Evolutionary conservation across 768 basidiomycete species (phyloP).

Genomic region (Lactarius deliciosus): DNA sequence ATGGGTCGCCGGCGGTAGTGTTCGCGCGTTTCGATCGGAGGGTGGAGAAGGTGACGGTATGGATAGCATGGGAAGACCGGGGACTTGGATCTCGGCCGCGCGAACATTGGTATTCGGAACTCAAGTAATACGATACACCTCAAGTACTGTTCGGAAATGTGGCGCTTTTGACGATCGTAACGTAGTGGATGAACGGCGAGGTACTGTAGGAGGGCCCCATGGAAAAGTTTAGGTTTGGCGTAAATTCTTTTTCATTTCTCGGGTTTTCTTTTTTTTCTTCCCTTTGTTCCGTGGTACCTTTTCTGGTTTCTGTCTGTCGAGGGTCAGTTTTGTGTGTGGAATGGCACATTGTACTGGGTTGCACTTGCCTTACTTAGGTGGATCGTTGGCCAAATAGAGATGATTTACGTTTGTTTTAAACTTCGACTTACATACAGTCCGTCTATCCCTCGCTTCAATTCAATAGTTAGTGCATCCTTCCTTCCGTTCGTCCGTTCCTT

Average conservation of each 20-base stretch:
- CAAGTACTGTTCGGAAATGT: slow-evolving; percentile 12
- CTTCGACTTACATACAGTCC: not conserved
- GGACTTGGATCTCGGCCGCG: slow-evolving; percentile 7
- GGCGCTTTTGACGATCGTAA: slow-evolving; percentile 8
- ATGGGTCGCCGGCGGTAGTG: slow-evolving; percentile 62
- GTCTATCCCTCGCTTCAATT: not conserved
- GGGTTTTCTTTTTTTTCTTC: not conserved
- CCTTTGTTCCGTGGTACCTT: not conserved
- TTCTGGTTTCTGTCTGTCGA: not conserved
- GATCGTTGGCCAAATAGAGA: slow-evolving; percentile 2
- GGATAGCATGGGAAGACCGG: not conserved
- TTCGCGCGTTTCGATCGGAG: slow-evolving; percentile 13
- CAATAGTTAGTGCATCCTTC: not conserved
- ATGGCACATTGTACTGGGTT: not conserved
- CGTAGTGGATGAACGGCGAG: not conserved
- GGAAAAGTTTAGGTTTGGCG: not conserved
- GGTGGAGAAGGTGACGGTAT: slow-evolving; percentile 12
- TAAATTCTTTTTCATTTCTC: not conserved
- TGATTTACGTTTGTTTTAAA: not conserved
- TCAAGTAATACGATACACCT: slow-evolving; percentile 1
- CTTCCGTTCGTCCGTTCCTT: not conserved
- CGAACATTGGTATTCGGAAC: not conserved
- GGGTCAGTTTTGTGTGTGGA: not conserved
- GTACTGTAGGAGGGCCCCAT: not conserved
- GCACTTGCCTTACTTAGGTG: slow-evolving; percentile 3